Percentiles rank a stretch among this genome's conserved stretches.
These are phyloP conservation scores for Saccharomycopsis capsularis DNA, from an alignment of 805 yeast species.

Conservation along the genomic window DNA sequence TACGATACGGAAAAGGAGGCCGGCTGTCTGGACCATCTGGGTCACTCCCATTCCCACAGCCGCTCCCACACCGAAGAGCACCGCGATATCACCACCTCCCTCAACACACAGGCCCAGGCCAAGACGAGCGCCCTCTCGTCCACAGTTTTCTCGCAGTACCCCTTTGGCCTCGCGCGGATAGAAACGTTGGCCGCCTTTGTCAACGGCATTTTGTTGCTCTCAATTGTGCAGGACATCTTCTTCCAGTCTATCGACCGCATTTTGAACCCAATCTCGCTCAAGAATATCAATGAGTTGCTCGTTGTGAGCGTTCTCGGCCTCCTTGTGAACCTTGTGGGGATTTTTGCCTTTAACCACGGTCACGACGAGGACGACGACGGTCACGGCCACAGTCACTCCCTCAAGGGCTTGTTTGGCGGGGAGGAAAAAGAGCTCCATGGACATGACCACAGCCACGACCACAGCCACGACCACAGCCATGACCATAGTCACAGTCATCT, in stretches of 20 bases:
- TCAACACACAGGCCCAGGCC: neutral
- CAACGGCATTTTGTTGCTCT: conserved; percentile 81
- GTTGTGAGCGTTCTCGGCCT: conserved; percentile 82
- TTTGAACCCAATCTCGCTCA: conserved; percentile 66
- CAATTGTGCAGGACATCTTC: conserved; percentile 82
- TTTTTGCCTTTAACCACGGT: conserved; percentile 90
- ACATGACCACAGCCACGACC: conserved; percentile 29
- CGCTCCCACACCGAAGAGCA: conserved; percentile 3
- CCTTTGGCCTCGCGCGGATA: conserved; percentile 78
- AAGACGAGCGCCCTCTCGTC: neutral
- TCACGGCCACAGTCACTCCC: conserved; percentile 39
- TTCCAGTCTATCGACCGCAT: conserved; percentile 83
- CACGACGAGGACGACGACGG: conserved; percentile 39
- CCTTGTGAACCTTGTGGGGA: conserved; percentile 83
- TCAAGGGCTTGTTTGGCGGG: conserved; percentile 15
- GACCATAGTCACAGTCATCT: conserved; percentile 20
- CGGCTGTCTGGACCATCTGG: no score
- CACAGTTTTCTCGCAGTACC: conserved; percentile 59
- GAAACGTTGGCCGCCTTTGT: conserved; percentile 95
- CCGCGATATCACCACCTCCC: conserved; percentile 3
- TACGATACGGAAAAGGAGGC: conserved; percentile 9
- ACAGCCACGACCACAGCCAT: conserved; percentile 27
- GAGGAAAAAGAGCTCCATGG: neutral
- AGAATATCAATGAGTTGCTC: conserved; percentile 75
- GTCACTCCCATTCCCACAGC: conserved; percentile 6